Evolutionary conservation across 768 basidiomycete species (phyloP), one percentile per base, ranked within the genome.

Genomic region (Gloeopeniophorella convolvens): DNA sequence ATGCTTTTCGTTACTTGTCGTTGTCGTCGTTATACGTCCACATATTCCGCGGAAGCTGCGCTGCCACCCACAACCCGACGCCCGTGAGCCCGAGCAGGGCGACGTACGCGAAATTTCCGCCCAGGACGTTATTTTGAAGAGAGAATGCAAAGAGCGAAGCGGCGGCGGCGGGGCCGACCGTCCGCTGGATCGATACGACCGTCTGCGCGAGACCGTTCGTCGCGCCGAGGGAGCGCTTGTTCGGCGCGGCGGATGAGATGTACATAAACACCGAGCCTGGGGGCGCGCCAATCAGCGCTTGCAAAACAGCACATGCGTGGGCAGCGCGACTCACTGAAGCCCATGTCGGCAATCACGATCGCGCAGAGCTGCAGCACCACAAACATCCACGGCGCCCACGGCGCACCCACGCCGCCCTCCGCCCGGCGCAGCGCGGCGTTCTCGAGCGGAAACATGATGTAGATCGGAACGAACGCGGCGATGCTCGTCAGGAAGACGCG

Each of bases 201-300:
- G 62, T 60, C 73, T 73, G 62, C 28, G 64, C 61, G 8, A 68
- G 43, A 46, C 85, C 85, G 54, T 86, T 86, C 16, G 80, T 83
- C 2, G 82, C 77, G 11, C 85, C 85, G 6, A 86, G 72, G 7
- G 80, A 77, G 10, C 76, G 75, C 24, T 73, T 72, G 48, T 83
- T 83, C 1, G 85, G 84, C 0, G 85, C 69, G 5, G 84, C 72
- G 2, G 77, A 77, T 5, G 76, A 71, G 49, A 88, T 78, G 54
- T 79, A 83, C 48, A 87, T 83, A 63, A 84, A 85, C n/a, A 85
- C 64, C 40, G 82, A 77, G 24, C 83, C 85, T 85, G 45, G 12
- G 20, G 5, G 5, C 40, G 9, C 76, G 4, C 20, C 13, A n/a
- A 18, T 5, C n/a, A n/a, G n/a, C n/a, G n/a, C n/a, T n/a, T n/a